Base-by-base conservation (phyloP, 306 rosid genomes). In the Quercus parvula region DNA sequence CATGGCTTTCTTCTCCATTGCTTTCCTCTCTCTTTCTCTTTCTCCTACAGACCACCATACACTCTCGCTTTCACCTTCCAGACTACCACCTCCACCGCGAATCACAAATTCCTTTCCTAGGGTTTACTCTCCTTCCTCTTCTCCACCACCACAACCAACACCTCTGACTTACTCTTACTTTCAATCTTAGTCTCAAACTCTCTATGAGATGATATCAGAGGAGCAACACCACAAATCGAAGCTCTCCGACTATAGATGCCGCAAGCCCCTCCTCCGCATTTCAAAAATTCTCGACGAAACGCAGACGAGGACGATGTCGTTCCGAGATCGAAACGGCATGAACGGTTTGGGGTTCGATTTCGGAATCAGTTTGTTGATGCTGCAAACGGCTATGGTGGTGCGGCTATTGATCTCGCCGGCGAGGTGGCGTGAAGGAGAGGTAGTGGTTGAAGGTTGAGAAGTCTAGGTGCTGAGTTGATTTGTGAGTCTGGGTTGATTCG, bases 131-230 rank as follows among this genome's bases (percentile, higher is more conserved):
- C 89, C 92, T 68, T 25, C 82, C 12, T 79, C 88, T 55, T 75
- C 84, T 17, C 51, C 55, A 52, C 79, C 25, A 58, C 83, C 57
- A 56, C 77, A 19, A 31, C 83, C 79, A 85, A 80, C 54, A 27
- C 46, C 46, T 41, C 46, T 11, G 46, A 8, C 46, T 41, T 5
- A 12, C 4, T 49, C 54, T 11, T 13, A 49, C 14, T 49, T 17
- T 49, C 54, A 49, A 3, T 49, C 19, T 64, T 83, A 79, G 31
- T 76, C 85, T 27, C 98, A 92, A 35, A 86, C 96, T 3, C 97
- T 94, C 68, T 88, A 86, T 85, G 95, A 94, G 18, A 90, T 94
- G 95, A 94, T 94, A 89, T 85, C 95, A 1, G 87, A 81, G 14
- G 85, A 91, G 64, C 91, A 87, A 11, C 61, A 33, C 78, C 88